A percentile compares a stretch with the other conserved stretches of the same genome.
Conservation (phyloP, 176 grass and related monocot genomes). For the Aegilops sharonensis region DNA sequence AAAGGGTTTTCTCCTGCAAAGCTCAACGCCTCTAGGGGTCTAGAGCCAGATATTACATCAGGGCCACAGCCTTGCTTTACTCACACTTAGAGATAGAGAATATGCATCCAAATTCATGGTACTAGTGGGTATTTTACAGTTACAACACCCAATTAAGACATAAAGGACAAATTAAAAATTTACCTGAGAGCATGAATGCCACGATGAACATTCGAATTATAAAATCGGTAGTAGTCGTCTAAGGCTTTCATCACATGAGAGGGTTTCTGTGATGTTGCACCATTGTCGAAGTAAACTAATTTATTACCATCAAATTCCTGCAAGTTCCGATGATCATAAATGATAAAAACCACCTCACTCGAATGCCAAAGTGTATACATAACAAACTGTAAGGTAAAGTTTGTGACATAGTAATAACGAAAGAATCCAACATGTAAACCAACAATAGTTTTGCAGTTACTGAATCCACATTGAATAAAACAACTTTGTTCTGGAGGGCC, state of each 20-base stretch:
- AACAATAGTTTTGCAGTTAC: neutral
- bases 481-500: neutral
- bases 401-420: neutral
- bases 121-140: neutral
- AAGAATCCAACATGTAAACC: neutral
- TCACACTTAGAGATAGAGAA: neutral
- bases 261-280: slow-evolving; percentile 89
- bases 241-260: slow-evolving; percentile 61
- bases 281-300: slow-evolving; percentile 92
- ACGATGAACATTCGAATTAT: slow-evolving; percentile 94
- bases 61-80: neutral
- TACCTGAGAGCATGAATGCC: slow-evolving; percentile 87
- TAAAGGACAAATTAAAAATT: neutral
- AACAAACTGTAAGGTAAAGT: neutral
- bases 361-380: neutral
- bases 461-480: neutral
- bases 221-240: slow-evolving; percentile 68
- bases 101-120: neutral
- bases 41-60: slow-evolving; percentile 1
- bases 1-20: neutral
- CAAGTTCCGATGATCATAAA: slow-evolving; percentile 16
- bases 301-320: slow-evolving; percentile 70
- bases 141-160: neutral
- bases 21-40: neutral
- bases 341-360: neutral